Base-by-base conservation (phyloP, 2,329 filamentous ascomycete genomes). In the Colletotrichum caudatum region DNA sequence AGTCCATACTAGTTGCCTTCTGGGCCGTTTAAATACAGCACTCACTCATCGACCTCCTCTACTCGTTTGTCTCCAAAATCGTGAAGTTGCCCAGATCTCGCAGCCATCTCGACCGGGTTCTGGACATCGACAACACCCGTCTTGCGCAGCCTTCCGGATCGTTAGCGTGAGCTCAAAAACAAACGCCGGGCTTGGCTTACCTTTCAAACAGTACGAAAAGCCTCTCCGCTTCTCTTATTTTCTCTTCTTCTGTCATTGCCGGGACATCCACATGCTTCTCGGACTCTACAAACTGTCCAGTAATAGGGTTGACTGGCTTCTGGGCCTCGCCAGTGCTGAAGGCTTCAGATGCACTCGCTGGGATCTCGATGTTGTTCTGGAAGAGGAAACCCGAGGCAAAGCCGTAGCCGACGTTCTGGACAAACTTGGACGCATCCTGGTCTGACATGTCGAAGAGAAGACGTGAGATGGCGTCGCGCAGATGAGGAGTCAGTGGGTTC, bases 341-440 rank as follows among this genome's bases (percentile, higher is more conserved):
- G 8, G 86, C 85, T 75, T 91, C 87, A 12, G 90, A 82, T 1
- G 90, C 88, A 66, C 87, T 90, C 70, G 90, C 86, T 0, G 94
- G 94, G 29, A 97, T 85, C 0, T 91, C 87, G 16, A 98, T 90
- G 66, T 96, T 93, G 73, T 95, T 93, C 74, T 93, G 92, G 82
- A 95, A 92, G 20, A 99, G 84, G 78, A 96, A 97, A 0, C 96
- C 96, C 0, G 94, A 93, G 0, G 96, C 96, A 78, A 93, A 97
- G 0, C 96, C 96, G 78, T 97, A 99, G 0, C 96, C 96, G 16
- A 99, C 93, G 75, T 98, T 98, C 63, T 93, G 88, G 0, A 98
- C 93, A 77, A 98, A 96, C 39, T 87, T 92, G 20, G 87, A 88
- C 0, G 95, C 89, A 76, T 98, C 91, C 76, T 91, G 93, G 74